A percentile compares a stretch with the other conserved stretches of the same genome.
phyloP scores from a whole-genome alignment of 352 stramenopile genomes.

The Globisporangium viniferum region DNA sequence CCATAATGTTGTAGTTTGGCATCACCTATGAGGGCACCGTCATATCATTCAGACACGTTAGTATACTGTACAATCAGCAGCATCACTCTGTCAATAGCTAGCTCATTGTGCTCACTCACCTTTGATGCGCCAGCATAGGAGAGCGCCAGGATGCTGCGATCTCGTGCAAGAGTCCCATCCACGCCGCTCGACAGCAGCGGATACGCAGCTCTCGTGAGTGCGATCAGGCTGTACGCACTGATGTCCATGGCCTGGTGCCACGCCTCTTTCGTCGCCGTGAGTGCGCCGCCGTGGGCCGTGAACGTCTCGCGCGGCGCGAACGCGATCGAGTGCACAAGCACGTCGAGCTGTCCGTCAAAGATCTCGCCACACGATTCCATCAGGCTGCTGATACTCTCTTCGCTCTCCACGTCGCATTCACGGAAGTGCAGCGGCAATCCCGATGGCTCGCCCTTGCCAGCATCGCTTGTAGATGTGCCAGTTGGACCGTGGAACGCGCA shows the following conservation, averaged over 20 bases:
- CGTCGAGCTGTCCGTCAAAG: conserved; percentile 70
- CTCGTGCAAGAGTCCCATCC: conserved; percentile 11
- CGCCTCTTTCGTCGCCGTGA: conserved; percentile 40
- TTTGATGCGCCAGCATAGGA: conserved; percentile 84
- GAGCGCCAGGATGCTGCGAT: conserved; percentile 82
- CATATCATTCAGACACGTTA: neutral
- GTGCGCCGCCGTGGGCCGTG: conserved; percentile 38
- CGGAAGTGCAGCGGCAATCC: conserved; percentile 36
- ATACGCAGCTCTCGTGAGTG: conserved; percentile 61
- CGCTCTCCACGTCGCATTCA: conserved; percentile 72
- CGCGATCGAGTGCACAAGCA: conserved; percentile 90
- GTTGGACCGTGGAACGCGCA: conserved; percentile 43
- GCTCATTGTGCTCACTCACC: conserved; percentile 19
- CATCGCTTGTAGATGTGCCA: neutral
- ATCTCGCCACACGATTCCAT: conserved; percentile 35
- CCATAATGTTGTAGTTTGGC: conserved; percentile 92
- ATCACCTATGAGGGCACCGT: conserved; percentile 46
- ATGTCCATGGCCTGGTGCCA: conserved; percentile 84
- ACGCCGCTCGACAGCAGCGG: conserved; percentile 39
- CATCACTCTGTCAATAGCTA: too few species aligned
- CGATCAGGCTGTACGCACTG: conserved; percentile 90
- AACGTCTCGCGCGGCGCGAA: conserved; percentile 83
- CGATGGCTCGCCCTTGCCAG: conserved; percentile 12
- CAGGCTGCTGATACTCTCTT: conserved; percentile 49
- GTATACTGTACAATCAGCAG: neutral